A percentile compares a stretch with the other conserved stretches of the same genome.
Conservation (phyloP, 345 rosid species). For the Durio zibethinus region DNA sequence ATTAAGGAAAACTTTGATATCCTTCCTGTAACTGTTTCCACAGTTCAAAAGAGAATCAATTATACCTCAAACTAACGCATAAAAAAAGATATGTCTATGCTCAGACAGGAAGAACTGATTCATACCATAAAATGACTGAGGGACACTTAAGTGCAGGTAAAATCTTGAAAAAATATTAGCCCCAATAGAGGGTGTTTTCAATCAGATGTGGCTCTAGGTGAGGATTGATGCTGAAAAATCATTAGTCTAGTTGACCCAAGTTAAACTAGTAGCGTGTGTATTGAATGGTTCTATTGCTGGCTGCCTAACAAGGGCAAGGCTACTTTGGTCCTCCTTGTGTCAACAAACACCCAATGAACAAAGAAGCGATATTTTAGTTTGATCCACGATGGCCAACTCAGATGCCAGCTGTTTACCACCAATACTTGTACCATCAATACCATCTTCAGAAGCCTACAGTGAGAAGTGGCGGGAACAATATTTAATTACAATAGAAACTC, state of each 20-base stretch:
- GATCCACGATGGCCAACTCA: not conserved
- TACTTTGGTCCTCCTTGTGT: not conserved
- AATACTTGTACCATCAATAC: conserved; percentile 11
- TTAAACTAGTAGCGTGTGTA: not conserved
- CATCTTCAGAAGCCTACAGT: conserved; percentile 17
- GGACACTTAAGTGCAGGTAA: not conserved
- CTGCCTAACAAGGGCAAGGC: not conserved
- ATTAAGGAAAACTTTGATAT: not conserved
- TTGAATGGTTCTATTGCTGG: not conserved
- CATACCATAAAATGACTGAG: not conserved
- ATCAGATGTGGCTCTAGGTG: not conserved
- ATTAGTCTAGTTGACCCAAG: not conserved
- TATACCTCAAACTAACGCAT: not conserved
- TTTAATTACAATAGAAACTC: conserved; percentile 1
- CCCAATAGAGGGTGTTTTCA: not conserved
- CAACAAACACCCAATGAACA: conserved; percentile 1
- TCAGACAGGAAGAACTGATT: not conserved
- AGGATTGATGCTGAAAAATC: not conserved
- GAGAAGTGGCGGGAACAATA: conserved; percentile 8
- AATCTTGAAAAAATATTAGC: not conserved
- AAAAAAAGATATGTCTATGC: not conserved
- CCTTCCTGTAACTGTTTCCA: not conserved
- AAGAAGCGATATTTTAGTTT: not conserved
- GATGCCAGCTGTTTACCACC: conserved; percentile 1
- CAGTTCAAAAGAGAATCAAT: not conserved